Conservation (phyloP, 208 protist genomes). For the Leishmania braziliensis region DNA sequence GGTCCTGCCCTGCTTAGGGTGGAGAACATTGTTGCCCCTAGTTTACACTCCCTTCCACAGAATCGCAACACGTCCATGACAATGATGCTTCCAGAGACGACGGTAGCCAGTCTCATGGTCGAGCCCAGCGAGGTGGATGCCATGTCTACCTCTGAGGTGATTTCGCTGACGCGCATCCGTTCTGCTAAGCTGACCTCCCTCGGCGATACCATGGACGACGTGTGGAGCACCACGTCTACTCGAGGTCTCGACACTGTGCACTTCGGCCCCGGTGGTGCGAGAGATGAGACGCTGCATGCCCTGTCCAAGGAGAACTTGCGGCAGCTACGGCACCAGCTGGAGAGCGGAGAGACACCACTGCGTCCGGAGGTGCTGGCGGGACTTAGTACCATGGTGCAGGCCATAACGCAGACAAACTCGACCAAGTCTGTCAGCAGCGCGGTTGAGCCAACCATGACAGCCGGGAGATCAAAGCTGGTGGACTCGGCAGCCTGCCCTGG, state of each 20-base stretch:
- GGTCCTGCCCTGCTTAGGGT: constrained; percentile 41
- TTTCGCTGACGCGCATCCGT: constrained; percentile 14
- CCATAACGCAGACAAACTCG: constrained; percentile 35
- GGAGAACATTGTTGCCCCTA: constrained; percentile 47
- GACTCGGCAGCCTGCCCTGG: constrained; percentile 3
- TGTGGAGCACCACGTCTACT: constrained; percentile 61
- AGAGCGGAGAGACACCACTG: constrained; percentile 56
- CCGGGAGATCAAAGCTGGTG: constrained; percentile 22
- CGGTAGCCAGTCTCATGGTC: constrained; percentile 30
- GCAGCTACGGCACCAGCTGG: constrained; percentile 60
- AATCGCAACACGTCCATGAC: constrained; percentile 8
- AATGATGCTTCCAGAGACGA: constrained; percentile 11
- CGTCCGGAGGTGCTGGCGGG: constrained; percentile 57
- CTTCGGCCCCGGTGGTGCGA: not conserved
- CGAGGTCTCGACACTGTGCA: constrained; percentile 25
- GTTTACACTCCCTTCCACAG: not conserved
- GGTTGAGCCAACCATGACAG: constrained; percentile 41
- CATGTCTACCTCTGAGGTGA: constrained; percentile 35
- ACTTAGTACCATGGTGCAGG: constrained; percentile 39
- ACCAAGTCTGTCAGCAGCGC: constrained; percentile 38
- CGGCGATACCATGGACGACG: constrained; percentile 43
- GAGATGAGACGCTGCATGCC: constrained; percentile 25
- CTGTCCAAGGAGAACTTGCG: constrained; percentile 57
- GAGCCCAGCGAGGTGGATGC: constrained; percentile 50
- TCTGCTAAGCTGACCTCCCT: constrained; percentile 18